Percentiles rank a stretch among this genome's conserved stretches.
Conservation (phyloP, 164 flowering plant genomes). For the Nymphaea colorata region DNA sequence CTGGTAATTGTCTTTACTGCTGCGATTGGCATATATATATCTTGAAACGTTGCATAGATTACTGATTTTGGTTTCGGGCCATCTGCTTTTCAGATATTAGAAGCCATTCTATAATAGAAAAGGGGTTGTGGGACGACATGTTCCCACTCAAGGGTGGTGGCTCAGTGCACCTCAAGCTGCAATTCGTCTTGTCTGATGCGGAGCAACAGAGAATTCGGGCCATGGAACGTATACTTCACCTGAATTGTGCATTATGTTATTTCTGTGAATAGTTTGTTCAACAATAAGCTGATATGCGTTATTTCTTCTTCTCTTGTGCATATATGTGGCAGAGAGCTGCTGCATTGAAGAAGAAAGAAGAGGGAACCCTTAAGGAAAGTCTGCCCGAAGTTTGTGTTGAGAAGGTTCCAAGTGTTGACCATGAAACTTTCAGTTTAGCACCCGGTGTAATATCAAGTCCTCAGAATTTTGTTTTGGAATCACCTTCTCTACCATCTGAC, state of each 20-base stretch:
- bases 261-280: background rate
- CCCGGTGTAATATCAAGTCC: background rate
- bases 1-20: constrained; percentile 31
- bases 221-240: constrained; percentile 29
- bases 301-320: background rate
- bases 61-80: background rate
- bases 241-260: background rate
- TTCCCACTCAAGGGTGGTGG: constrained; percentile 69
- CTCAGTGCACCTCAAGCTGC: constrained; percentile 56
- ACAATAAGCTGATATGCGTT: background rate
- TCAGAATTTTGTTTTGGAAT: background rate
- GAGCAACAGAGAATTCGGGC: constrained; percentile 48
- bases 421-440: background rate
- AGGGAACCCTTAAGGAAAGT: constrained; percentile 19
- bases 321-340: constrained; percentile 52
- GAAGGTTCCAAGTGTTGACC: background rate
- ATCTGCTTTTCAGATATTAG: constrained; percentile 32
- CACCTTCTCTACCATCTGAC: background rate
- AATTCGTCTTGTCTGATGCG: constrained; percentile 60
- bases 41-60: background rate
- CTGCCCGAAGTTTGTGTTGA: background rate
- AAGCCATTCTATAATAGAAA: constrained; percentile 48
- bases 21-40: background rate
- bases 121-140: constrained; percentile 62
- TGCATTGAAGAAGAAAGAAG: constrained; percentile 59